Evolutionary conservation across 805 yeast species (phyloP).

Genomic region (Candida berthetii): DNA sequence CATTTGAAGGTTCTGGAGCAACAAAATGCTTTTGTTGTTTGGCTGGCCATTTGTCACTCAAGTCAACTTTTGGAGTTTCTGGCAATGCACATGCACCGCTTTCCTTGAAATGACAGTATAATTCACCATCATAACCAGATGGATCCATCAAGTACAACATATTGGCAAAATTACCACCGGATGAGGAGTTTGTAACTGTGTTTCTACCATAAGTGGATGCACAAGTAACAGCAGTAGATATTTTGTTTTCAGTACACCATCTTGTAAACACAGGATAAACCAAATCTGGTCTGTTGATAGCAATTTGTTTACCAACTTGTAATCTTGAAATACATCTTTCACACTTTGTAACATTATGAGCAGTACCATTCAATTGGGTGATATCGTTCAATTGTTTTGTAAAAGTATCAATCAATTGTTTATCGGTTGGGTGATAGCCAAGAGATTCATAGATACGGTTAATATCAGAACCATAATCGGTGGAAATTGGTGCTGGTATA

Average conservation of each 20-base stretch:
- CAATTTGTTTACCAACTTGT: slow-evolving; percentile 29
- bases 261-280: slow-evolving; percentile 31
- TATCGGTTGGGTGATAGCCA: background rate
- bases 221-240: slow-evolving; percentile 22
- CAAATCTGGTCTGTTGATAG: slow-evolving; percentile 32
- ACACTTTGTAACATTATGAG: slow-evolving; percentile 20
- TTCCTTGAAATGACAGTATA: slow-evolving; percentile 51
- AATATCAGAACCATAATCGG: background rate
- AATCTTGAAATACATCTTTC: slow-evolving; percentile 29
- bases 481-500: no score
- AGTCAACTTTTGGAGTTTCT: slow-evolving; percentile 40
- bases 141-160: slow-evolving; percentile 47
- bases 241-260: slow-evolving; percentile 36
- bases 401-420: background rate
- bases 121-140: slow-evolving; percentile 46
- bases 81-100: slow-evolving; percentile 49
- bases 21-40: slow-evolving; percentile 35
- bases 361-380: slow-evolving; percentile 7
- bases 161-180: slow-evolving; percentile 44
- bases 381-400: background rate
- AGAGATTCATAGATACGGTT: background rate
- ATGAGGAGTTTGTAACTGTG: slow-evolving; percentile 28
- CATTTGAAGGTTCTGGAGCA: slow-evolving; percentile 36
- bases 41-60: slow-evolving; percentile 36
- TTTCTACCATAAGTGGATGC: slow-evolving; percentile 26